Evolutionary conservation across 768 basidiomycete species (phyloP).

Genomic region (Gloeophyllum trabeum): DNA sequence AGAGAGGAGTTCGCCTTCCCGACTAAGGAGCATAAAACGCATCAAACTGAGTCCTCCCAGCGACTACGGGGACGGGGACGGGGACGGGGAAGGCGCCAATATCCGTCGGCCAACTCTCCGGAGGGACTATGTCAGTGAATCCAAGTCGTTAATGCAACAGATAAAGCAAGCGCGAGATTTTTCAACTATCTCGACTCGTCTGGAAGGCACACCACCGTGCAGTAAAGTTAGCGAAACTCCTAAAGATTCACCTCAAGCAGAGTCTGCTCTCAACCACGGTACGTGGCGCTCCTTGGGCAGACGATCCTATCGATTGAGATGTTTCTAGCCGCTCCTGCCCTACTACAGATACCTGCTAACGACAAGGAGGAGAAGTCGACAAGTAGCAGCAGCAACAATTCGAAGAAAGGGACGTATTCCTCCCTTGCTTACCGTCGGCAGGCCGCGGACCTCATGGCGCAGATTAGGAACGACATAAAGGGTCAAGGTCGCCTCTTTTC

Average conservation of each 20-base stretch:
- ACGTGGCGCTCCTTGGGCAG: too few species aligned
- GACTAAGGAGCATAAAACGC: constrained; percentile 68
- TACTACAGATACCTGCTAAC: neutral
- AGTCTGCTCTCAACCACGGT: too few species aligned
- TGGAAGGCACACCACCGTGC: constrained; percentile 26
- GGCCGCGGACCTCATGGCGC: constrained; percentile 75
- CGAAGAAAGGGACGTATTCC: constrained; percentile 21
- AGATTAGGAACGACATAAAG: constrained; percentile 73
- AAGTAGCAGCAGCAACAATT: neutral
- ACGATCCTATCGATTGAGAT: too few species aligned
- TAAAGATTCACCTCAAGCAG: neutral
- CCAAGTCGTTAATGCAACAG: constrained; percentile 66
- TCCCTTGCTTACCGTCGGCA: constrained; percentile 64
- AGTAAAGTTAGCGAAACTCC: neutral
- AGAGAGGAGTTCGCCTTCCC: constrained; percentile 35
- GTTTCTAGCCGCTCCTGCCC: too few species aligned
- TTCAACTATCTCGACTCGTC: constrained; percentile 61
- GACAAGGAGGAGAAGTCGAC: neutral
- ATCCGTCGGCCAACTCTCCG: constrained; percentile 38
- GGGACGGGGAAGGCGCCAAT: constrained; percentile 31
- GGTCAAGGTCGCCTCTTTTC: constrained; percentile 65
- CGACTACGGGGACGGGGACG: constrained; percentile 38
- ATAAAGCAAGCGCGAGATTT: constrained; percentile 71
- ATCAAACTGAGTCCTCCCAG: constrained; percentile 64
- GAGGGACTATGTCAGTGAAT: constrained; percentile 72